Evolutionary conservation across 129 eudicot genomes (phyloP).

Genomic region (Dittrichia graveolens): DNA sequence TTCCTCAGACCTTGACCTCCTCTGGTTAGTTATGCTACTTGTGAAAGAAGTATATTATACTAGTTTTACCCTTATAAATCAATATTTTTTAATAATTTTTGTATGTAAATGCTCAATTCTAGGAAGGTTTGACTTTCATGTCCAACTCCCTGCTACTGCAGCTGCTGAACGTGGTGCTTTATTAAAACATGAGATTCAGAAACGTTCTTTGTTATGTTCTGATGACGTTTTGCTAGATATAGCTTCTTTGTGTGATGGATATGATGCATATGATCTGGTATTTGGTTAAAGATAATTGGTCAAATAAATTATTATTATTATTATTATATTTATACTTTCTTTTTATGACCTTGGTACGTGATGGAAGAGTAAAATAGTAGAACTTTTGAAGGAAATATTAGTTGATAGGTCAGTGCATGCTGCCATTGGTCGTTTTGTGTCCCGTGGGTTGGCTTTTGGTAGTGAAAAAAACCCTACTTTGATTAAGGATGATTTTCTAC

Average conservation of each 20-base stretch:
- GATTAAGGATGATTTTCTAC: conserved; percentile 70
- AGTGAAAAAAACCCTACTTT: conserved; percentile 55
- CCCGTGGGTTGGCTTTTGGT: conserved; percentile 43
- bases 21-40: conserved; percentile 63
- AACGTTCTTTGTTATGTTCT: conserved; percentile 74
- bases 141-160: conserved; percentile 91
- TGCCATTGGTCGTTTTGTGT: conserved; percentile 69
- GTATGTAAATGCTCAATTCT: conserved; percentile 27
- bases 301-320: too few relatives aligned
- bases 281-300: background rate
- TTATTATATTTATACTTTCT: background rate
- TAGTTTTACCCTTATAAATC: conserved; percentile 4
- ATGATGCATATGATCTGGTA: conserved; percentile 99
- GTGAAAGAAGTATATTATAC: background rate
- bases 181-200: conserved; percentile 73
- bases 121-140: conserved; percentile 97
- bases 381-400: conserved; percentile 65
- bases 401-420: conserved; percentile 90
- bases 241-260: conserved; percentile 95
- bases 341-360: background rate
- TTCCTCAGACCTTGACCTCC: conserved; percentile 82
- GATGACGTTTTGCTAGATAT: conserved; percentile 71
- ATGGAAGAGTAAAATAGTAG: background rate
- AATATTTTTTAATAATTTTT: background rate
- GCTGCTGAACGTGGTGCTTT: conserved; percentile 90